Conservation (phyloP, 495 filamentous ascomycete species). For the Aspergillus wentii region DNA sequence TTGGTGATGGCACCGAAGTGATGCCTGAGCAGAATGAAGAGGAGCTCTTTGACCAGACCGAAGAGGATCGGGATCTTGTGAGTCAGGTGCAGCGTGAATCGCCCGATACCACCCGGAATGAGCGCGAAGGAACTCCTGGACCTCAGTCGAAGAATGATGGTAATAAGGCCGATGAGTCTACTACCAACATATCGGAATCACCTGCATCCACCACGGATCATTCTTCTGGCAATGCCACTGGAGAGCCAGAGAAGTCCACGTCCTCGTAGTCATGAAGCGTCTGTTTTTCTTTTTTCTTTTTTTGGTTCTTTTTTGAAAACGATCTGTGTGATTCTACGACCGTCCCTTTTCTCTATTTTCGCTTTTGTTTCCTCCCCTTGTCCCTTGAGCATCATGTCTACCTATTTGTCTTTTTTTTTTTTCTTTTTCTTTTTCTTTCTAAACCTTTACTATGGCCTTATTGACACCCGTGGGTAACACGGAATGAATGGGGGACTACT, state of each 20-base stretch:
- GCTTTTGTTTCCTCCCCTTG: not conserved
- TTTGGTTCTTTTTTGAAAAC: conserved; percentile 21
- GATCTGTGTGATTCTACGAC: conserved; percentile 22
- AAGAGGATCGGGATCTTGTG: conserved; percentile 72
- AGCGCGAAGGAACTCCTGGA: conserved; percentile 56
- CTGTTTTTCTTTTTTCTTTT: conserved; percentile 7
- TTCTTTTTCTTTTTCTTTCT: not conserved
- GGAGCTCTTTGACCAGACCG: conserved; percentile 83
- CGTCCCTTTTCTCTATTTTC: conserved; percentile 8
- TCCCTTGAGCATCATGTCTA: too few species aligned
- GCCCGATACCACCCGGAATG: conserved; percentile 32
- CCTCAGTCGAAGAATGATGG: conserved; percentile 32
- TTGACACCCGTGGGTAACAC: conserved; percentile 2
- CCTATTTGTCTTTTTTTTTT: not conserved
- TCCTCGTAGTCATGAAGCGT: conserved; percentile 20
- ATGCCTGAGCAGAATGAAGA: conserved; percentile 80
- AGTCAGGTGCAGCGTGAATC: conserved; percentile 49
- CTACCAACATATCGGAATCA: conserved; percentile 41
- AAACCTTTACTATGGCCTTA: conserved; percentile 5
- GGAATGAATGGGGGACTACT: too few species aligned
- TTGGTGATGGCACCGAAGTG: conserved; percentile 91
- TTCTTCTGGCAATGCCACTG: conserved; percentile 5
- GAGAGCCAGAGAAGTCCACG: conserved; percentile 25
- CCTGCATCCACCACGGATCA: conserved; percentile 40
- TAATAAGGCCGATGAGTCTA: conserved; percentile 13